phyloP scores from a whole-genome alignment of 352 stramenopile species.

The Pythium periplocum region DNA sequence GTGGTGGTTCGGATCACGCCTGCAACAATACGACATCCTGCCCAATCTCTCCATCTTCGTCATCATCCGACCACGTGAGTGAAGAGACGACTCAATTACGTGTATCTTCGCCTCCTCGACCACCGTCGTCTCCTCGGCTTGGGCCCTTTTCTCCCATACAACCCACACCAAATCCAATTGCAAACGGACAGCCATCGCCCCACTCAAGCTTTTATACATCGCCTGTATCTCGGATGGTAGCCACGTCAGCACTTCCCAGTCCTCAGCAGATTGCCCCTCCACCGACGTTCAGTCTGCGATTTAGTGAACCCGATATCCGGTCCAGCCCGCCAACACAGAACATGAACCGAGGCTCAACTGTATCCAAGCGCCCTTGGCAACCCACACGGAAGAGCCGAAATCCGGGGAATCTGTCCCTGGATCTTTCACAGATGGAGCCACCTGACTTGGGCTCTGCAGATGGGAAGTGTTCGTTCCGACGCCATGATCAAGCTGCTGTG shows the following conservation, averaged over 20 bases:
- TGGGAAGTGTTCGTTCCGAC: slow-evolving; percentile 19
- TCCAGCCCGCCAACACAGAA: slow-evolving; percentile 3
- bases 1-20: slow-evolving; percentile 11
- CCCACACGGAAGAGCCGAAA: slow-evolving; percentile 59
- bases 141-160: slow-evolving; percentile 14
- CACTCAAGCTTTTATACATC: not conserved
- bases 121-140: slow-evolving; percentile 3
- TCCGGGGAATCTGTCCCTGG: slow-evolving; percentile 74
- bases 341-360: slow-evolving; percentile 16
- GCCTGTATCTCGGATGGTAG: not conserved
- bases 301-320: not conserved
- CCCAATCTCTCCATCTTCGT: slow-evolving; percentile 20
- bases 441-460: slow-evolving; percentile 17
- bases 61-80: slow-evolving; percentile 16
- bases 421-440: slow-evolving; percentile 74
- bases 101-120: slow-evolving; percentile 16
- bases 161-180: not conserved
- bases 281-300: not conserved
- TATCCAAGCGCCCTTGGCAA: slow-evolving; percentile 38
- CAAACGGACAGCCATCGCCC: not conserved
- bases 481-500: slow-evolving; percentile 53
- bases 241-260: not conserved
- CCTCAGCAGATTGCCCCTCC: not conserved
- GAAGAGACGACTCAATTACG: slow-evolving; percentile 17
- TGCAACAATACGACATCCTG: slow-evolving; percentile 9